Evolutionary conservation across 352 stramenopile species (phyloP), one percentile per base, ranked within the genome.

Genomic region (Ophiocytium majus): DNA sequence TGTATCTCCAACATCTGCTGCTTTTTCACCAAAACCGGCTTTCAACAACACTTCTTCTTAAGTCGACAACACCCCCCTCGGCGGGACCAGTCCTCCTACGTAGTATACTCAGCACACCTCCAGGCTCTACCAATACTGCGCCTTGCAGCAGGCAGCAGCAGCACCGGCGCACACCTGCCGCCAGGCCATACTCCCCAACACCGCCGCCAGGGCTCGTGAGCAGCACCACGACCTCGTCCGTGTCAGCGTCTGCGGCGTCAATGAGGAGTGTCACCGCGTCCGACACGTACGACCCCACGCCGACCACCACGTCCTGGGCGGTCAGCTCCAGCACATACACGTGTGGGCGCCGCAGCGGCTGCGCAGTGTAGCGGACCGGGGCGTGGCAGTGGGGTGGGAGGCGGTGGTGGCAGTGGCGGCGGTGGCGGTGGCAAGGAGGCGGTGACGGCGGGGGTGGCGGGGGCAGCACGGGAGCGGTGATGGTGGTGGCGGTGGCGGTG

Each of bases 171-270:
- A 17, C 66, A 78, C 66, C 5, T 43, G 83, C 37, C 5, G 76
- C 83, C 31, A 86, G 50, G n/a, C 83, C 83, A 36, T 79, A 86
- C 31, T 34, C 83, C 0, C 57, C 35, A 10, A 86, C 83, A 32
- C 82, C 83, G n/a, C 83, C 83, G 49, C 83, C 83, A 63, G 33
- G 33, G 9, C 75, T 84, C 43, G 81, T 80, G 23, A 86, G 78
- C 31, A 76, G 33, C 9, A 86, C 17, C 1, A 86, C 83, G 28
- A 86, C 76, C 79, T 86, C 76, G 32, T 81, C 76, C 5, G 76
- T 81, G 50, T 81, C 50, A 17, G 32, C 5, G 35, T 78, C 28
- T 5, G 28, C 76, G 5, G 32, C 28, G 35, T 49, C 76, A 10
- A 75, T 34, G n/a, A 81, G 32, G 76, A 81, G 75, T 5, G 5